Conservation (phyloP, 371 early-diverging fungal genomes). For the Smittium culicis region DNA sequence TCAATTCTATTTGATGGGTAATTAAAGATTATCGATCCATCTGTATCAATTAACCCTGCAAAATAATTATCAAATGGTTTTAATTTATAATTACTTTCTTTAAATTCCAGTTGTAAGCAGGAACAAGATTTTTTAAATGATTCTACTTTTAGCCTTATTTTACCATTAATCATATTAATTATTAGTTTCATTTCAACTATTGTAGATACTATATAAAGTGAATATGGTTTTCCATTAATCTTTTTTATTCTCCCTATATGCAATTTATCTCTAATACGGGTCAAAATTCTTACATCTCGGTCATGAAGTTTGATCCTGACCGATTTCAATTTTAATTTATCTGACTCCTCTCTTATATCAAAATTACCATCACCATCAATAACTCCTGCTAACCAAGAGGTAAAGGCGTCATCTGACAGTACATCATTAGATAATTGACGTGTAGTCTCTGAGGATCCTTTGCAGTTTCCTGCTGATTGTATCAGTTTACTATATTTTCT, state of each 20-base stretch:
- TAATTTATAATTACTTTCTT: constrained; percentile 13
- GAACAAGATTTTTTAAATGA: constrained; percentile 16
- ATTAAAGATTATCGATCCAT: constrained; percentile 21
- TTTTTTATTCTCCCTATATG: constrained; percentile 14
- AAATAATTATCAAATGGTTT: constrained; percentile 18
- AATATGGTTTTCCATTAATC: constrained; percentile 11
- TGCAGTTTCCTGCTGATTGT: constrained; percentile 18
- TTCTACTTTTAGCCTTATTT: constrained; percentile 14
- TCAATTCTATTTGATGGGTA: constrained; percentile 13
- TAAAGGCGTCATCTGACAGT: constrained; percentile 11
- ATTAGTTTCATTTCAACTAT: constrained; percentile 11
- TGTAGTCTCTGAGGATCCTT: constrained; percentile 23
- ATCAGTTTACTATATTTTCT: constrained; percentile 17
- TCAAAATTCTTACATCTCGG: constrained; percentile 13
- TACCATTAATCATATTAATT: constrained; percentile 11
- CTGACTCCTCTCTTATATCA: constrained; percentile 15
- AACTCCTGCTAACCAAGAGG: constrained; percentile 14
- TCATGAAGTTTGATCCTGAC: constrained; percentile 13
- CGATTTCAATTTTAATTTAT: constrained; percentile 15
- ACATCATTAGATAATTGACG: constrained; percentile 16
- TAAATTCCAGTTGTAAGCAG: constrained; percentile 6
- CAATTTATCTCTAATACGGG: constrained; percentile 15
- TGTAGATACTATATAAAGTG: constrained; percentile 16
- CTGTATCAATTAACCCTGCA: constrained; percentile 19
- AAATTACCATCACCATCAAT: constrained; percentile 19